Evolutionary conservation across 2,329 filamentous ascomycete genomes (phyloP), one percentile per base, ranked within the genome.

Genomic region (Clonostachys byssicola): DNA sequence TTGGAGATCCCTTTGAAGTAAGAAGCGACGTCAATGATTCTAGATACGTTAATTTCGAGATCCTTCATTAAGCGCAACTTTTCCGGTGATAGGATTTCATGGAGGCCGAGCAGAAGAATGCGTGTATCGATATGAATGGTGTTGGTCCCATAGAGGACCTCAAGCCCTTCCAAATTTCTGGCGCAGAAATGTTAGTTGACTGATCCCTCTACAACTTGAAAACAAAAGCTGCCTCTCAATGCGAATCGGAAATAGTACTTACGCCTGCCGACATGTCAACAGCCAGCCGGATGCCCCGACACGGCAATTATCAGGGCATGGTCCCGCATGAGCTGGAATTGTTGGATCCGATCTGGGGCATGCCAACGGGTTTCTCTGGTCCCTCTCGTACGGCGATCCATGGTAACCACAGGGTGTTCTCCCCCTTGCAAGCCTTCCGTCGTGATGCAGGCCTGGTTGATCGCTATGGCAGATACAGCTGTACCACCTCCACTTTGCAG

Each of bases 121-220:
- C 23, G 23, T 30, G 23, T 30, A 9, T 30, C 23, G 20, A 51
- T 39, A 47, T 47, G 47, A 43, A 51, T 45, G 5, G 40, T 47
- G 36, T 53, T 53, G 17, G 47, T 53, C 16, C n/a, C 16, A 18
- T 44, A 53, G 34, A 53, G 42, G 14, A 53, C 30, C 40, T 49
- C 47, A n/a, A 49, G 16, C 6, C 49, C 51, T 34, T 53, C 49
- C 12, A 13, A 12, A 41, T 52, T 51, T n/a, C 51, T 52, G 10
- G 23, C 8, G 5, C 3, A 9, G 9, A 12, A 4, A 5, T 23
- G 40, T 36, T 36, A 36, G 23, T 10, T 9, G 10, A 10, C 3
- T 10, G 5, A 30, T 30, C 23, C 23, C 23, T 30, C 9, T 30
- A 9, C 9, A 30, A 9, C 23, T 30, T 10, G 4, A 30, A 3